Evolutionary conservation across 2,329 filamentous ascomycete species (phyloP), one percentile per base, ranked within the genome.

Genomic region (Beauveria brongniartii): DNA sequence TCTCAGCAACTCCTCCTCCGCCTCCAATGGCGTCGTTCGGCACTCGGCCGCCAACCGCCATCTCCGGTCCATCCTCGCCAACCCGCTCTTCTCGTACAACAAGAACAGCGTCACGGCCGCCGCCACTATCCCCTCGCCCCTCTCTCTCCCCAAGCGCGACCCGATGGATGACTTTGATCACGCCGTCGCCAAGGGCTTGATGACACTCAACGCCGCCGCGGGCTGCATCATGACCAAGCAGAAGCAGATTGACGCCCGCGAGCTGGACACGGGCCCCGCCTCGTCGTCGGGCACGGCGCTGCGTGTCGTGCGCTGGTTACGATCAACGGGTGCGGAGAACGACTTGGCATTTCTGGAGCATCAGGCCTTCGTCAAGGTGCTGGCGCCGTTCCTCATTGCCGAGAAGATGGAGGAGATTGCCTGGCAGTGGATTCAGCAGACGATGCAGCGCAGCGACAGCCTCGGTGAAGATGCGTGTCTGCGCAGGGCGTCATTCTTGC

Each of bases 131-230:
- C 56, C 56, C 16, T 28, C 50, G 18, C 58, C 50, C 3, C 16
- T 28, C 6, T 60, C 58, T 3, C 16, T 54, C 8, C 63, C 66
- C n/a, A 67, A 69, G 54, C 70, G 72, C 34, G 77, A 80, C 48
- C 81, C 80, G 3, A 80, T 82, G 73, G 75, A 80, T 44, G 76
- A 85, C 3, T 86, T 86, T 62, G 78, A 83, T 64, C 75, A 77
- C 61, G 83, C 82, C 20, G 81, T 82, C 2, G 75, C 80, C 14
- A 77, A 75, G 66, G 82, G 82, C 43, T 74, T 85, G 65, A 84
- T 86, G 82, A 84, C 76, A 4, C 67, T 77, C 1, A 73, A 74
- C 44, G 77, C 80, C 1, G 83, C 83, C 0, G 77, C 77, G 1
- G 83, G 83, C 14, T 84, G 82, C 62, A 73, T 86, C 57, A 70